phyloP scores from a whole-genome alignment of 2,329 filamentous ascomycete genomes.

The Colletotrichum sansevieriae region DNA sequence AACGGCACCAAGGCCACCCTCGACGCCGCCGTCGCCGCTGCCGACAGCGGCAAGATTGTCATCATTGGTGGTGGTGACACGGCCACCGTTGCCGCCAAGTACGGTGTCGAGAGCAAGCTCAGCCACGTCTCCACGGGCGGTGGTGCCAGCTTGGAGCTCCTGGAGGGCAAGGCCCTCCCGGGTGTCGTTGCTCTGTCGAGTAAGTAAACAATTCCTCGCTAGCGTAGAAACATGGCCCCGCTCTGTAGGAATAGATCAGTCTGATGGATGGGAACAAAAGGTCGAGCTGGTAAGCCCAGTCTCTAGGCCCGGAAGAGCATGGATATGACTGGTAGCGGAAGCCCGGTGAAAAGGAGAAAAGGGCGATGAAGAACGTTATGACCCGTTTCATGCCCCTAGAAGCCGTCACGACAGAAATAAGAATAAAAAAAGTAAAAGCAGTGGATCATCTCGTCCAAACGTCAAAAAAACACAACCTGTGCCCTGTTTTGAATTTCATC shows the following conservation, averaged over 20 bases:
- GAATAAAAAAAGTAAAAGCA: slow-evolving; percentile 20
- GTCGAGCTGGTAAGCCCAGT: slow-evolving; percentile 51
- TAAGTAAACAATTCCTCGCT: slow-evolving; percentile 63
- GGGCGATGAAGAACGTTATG: slow-evolving; percentile 40
- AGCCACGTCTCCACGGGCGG: slow-evolving; percentile 98
- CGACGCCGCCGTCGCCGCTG: slow-evolving; percentile 86
- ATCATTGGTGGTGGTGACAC: slow-evolving; percentile 99
- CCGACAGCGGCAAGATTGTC: slow-evolving; percentile 89
- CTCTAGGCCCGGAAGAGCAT: slow-evolving; percentile 47
- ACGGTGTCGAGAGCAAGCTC: slow-evolving; percentile 94
- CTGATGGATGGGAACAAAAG: slow-evolving; percentile 49
- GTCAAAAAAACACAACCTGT: not conserved
- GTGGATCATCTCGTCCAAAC: slow-evolving; percentile 4
- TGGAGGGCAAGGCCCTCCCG: slow-evolving; percentile 97
- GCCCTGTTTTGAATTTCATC: slow-evolving; percentile 28
- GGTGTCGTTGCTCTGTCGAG: slow-evolving; percentile 92
- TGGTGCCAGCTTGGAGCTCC: slow-evolving; percentile 93
- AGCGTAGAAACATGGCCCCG: slow-evolving; percentile 16
- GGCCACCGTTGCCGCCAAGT: slow-evolving; percentile 97
- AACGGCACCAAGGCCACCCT: slow-evolving; percentile 92
- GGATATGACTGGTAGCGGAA: slow-evolving; percentile 20
- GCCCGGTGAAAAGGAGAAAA: not conserved
- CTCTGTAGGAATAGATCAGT: slow-evolving; percentile 44
- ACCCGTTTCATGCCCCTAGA: slow-evolving; percentile 34
- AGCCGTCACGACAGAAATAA: slow-evolving; percentile 31